Conservation (phyloP, 768 basidiomycete species). For the Mycena belliarum region DNA sequence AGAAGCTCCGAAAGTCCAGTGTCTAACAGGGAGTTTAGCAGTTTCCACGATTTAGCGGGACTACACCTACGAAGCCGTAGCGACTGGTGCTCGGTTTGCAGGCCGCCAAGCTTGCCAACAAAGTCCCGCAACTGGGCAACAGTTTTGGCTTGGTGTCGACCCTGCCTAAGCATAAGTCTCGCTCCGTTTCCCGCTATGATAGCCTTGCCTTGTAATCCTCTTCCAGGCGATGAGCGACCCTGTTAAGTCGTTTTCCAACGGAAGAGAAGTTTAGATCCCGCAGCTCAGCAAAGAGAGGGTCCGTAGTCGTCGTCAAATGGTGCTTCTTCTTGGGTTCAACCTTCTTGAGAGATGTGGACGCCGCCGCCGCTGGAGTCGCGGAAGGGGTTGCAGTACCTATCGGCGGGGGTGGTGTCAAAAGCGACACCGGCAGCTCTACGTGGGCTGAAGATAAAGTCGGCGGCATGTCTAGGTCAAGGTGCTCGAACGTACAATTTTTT, state of each 20-base stretch:
- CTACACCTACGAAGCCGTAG: slow-evolving; percentile 82
- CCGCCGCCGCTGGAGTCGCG: slow-evolving; percentile 39
- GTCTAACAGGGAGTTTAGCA: slow-evolving; percentile 49
- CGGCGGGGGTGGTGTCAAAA: slow-evolving; percentile 60
- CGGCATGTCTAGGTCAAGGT: background rate
- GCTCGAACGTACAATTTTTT: slow-evolving; percentile 70
- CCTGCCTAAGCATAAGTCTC: slow-evolving; percentile 40
- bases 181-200: background rate
- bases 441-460: slow-evolving; percentile 51
- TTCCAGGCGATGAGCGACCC: slow-evolving; percentile 81
- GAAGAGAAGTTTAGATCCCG: slow-evolving; percentile 91
- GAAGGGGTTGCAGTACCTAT: slow-evolving; percentile 41
- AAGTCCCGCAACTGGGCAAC: slow-evolving; percentile 91
- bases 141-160: slow-evolving; percentile 84
- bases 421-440: slow-evolving; percentile 74
- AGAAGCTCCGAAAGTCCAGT: slow-evolving; percentile 93
- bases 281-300: slow-evolving; percentile 80
- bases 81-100: slow-evolving; percentile 91
- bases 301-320: slow-evolving; percentile 72
- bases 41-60: slow-evolving; percentile 1
- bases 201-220: slow-evolving; percentile 83
- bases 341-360: slow-evolving; percentile 57
- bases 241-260: slow-evolving; percentile 80
- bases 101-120: slow-evolving; percentile 90
- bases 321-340: slow-evolving; percentile 87